A percentile compares a stretch with the other conserved stretches of the same genome.
Conservation (phyloP, 169 alveolate species). For the Plasmodium falciparum region DNA sequence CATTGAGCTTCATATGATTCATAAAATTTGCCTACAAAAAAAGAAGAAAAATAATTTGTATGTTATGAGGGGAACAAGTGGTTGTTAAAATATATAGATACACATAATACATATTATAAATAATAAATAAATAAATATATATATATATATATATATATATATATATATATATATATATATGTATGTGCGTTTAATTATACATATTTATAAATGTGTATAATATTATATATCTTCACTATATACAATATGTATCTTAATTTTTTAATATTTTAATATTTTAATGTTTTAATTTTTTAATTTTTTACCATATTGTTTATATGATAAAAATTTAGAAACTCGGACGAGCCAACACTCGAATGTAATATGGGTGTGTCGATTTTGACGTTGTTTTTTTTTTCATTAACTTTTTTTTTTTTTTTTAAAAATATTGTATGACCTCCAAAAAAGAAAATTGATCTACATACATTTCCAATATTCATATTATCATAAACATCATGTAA, state of each 20-base stretch:
- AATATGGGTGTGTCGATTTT: constrained; percentile 61
- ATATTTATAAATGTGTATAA: too few species aligned
- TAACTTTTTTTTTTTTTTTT: constrained; percentile 29
- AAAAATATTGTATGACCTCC: constrained; percentile 60
- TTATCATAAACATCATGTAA: constrained; percentile 63
- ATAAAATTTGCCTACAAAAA: constrained; percentile 11
- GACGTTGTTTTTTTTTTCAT: constrained; percentile 7
- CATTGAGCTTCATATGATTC: constrained; percentile 2
- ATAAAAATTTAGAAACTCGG: constrained; percentile 41
- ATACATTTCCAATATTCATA: constrained; percentile 62
- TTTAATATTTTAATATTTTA: background rate
- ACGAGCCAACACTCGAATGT: constrained; percentile 65
- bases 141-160: too few species aligned
- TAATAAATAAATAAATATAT: too few species aligned
- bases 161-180: too few species aligned
- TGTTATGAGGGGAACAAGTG: background rate
- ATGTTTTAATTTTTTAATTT: background rate
- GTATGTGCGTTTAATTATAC: too few species aligned
- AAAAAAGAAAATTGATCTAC: constrained; percentile 55
- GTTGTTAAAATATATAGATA: too few species aligned
- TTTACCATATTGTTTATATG: constrained; percentile 57
- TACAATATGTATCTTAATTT: background rate
- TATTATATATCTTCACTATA: too few species aligned
- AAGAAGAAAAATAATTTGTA: background rate
- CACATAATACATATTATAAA: too few species aligned